Percentiles rank a stretch among this genome's conserved stretches.
Evolutionary conservation across 2,329 filamentous ascomycete genomes (phyloP).

Genomic region (Aspergillus sp.): DNA sequence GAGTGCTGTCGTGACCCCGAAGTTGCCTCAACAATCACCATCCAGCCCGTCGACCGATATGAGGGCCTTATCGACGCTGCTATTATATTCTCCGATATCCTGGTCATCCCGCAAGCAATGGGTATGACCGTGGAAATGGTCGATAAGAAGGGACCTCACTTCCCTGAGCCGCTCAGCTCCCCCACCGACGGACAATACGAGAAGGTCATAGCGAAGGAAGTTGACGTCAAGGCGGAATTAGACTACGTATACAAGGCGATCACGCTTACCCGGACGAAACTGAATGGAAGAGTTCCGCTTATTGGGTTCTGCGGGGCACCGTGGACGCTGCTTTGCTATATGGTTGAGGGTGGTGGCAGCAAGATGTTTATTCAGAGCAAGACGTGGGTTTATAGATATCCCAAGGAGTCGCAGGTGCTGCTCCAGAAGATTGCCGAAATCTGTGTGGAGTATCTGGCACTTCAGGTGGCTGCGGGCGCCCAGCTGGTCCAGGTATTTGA

Average conservation of each 20-base stretch:
- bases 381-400: slow-evolving; percentile 93
- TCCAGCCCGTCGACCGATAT: slow-evolving; percentile 92
- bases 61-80: slow-evolving; percentile 89
- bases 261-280: slow-evolving; percentile 82
- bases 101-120: slow-evolving; percentile 96
- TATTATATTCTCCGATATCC: slow-evolving; percentile 98
- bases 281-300: slow-evolving; percentile 83
- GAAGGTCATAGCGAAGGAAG: slow-evolving; percentile 70
- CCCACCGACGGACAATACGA: slow-evolving; percentile 83
- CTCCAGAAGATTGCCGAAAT: slow-evolving; percentile 90
- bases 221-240: slow-evolving; percentile 82
- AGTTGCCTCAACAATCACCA: slow-evolving; percentile 86
- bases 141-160: slow-evolving; percentile 94
- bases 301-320: slow-evolving; percentile 97
- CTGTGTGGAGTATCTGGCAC: slow-evolving; percentile 89
- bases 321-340: slow-evolving; percentile 97
- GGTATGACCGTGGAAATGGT: slow-evolving; percentile 99
- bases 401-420: slow-evolving; percentile 74
- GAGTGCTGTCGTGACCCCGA: slow-evolving; percentile 93
- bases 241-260: slow-evolving; percentile 97
- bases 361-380: slow-evolving; percentile 94
- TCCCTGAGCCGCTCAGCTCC: slow-evolving; percentile 76
- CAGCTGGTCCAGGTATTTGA: slow-evolving; percentile 98
- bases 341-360: slow-evolving; percentile 95
- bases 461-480: slow-evolving; percentile 89